Conservation (phyloP, 1,139 yeast species). For the Yamadazyma sp. region DNA sequence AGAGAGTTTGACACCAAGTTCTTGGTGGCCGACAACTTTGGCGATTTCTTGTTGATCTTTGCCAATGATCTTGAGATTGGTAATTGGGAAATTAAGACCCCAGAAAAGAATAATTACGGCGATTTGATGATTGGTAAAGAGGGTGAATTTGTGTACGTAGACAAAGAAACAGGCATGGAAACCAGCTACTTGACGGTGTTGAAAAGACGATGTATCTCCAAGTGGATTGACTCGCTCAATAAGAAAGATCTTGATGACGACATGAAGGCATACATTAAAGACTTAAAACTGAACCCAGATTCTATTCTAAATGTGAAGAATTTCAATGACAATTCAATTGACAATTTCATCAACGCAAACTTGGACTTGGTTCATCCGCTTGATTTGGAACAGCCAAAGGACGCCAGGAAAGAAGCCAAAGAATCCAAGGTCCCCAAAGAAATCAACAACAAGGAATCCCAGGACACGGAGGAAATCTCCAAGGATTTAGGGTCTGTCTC, state of each 20-base stretch:
- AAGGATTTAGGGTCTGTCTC: conserved; percentile 2
- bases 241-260: conserved; percentile 15
- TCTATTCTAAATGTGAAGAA: conserved; percentile 19
- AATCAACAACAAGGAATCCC: no score
- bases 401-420: no score
- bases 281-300: conserved; percentile 22
- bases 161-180: conserved; percentile 29
- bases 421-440: no score
- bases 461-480: no score
- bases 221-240: conserved; percentile 30
- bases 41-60: conserved; percentile 73
- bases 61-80: conserved; percentile 85
- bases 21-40: conserved; percentile 80
- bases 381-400: neutral
- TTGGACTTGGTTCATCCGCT: conserved; percentile 15
- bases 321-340: conserved; percentile 23
- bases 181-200: conserved; percentile 16
- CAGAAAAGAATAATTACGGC: conserved; percentile 42
- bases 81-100: conserved; percentile 64
- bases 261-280: conserved; percentile 22
- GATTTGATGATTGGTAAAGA: conserved; percentile 62
- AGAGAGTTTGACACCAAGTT: conserved; percentile 85
- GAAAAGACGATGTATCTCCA: conserved; percentile 13
- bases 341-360: conserved; percentile 29
- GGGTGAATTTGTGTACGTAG: conserved; percentile 70